A percentile compares a stretch with the other conserved stretches of the same genome.
Conservation (phyloP, 345 rosid species). For the Theobroma cacao region DNA sequence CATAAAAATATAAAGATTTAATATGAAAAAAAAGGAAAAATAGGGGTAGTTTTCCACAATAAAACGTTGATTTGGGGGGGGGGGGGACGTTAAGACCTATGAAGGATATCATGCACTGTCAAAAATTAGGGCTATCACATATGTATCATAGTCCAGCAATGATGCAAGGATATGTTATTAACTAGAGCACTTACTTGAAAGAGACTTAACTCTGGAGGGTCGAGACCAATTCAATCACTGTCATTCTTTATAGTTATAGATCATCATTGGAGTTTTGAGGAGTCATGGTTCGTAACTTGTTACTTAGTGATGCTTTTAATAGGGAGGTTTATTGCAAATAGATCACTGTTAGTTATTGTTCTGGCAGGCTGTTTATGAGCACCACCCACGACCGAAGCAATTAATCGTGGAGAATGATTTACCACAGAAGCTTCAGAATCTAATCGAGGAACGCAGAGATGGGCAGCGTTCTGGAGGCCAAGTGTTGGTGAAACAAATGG, state of each 20-base stretch:
- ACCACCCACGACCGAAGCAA: constrained; percentile 95
- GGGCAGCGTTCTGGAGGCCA: constrained; percentile 97
- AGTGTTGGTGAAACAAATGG: constrained; percentile 96
- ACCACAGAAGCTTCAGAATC: constrained; percentile 76
- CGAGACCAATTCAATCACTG: not conserved
- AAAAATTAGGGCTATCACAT: not conserved
- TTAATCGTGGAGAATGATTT: constrained; percentile 94
- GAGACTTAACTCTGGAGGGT: not conserved
- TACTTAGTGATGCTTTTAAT: not conserved
- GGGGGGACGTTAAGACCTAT: not conserved
- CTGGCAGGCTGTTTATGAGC: constrained; percentile 92
- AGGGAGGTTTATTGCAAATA: not conserved
- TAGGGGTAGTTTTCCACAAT: not conserved
- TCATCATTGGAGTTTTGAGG: not conserved
- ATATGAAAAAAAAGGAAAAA: not conserved
- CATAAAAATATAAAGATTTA: not conserved
- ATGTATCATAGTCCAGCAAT: not conserved
- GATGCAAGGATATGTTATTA: not conserved
- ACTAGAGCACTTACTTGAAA: not conserved
- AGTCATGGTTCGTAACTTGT: not conserved
- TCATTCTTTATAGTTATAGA: not conserved
- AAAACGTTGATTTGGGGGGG: too few relatives aligned
- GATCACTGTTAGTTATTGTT: not conserved
- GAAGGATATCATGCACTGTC: not conserved
- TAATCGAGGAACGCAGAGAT: constrained; percentile 94